Evolutionary conservation across 1,284 basidiomycete species (phyloP).

Genomic region (Gastroboletus turbinatus): DNA sequence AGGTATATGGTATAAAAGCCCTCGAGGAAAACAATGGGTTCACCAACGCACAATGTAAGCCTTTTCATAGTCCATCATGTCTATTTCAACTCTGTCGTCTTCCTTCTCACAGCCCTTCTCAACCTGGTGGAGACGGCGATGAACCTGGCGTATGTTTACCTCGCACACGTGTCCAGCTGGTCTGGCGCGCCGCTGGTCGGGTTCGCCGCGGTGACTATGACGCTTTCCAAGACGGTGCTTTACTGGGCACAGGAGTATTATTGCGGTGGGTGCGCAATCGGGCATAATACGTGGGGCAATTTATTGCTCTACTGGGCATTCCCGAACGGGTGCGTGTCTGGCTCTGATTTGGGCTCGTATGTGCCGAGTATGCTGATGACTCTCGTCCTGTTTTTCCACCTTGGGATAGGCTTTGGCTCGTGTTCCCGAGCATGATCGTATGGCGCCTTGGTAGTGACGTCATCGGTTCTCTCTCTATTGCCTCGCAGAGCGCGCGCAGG

Average conservation of each 20-base stretch:
- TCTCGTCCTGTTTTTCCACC: too few relatives aligned
- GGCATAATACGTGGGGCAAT: slow-evolving; percentile 65
- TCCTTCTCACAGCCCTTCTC: slow-evolving; percentile 54
- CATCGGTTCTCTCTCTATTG: slow-evolving; percentile 41
- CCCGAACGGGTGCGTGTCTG: slow-evolving; percentile 68
- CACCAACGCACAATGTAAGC: slow-evolving; percentile 81
- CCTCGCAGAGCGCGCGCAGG: slow-evolving; percentile 25
- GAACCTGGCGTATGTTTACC: slow-evolving; percentile 76
- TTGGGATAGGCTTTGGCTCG: slow-evolving; percentile 61
- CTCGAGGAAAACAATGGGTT: slow-evolving; percentile 73
- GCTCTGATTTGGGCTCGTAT: background rate
- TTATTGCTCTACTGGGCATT: slow-evolving; percentile 69
- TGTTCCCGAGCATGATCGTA: slow-evolving; percentile 63
- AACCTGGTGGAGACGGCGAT: slow-evolving; percentile 80
- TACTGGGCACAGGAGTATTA: slow-evolving; percentile 80
- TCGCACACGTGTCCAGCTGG: slow-evolving; percentile 59
- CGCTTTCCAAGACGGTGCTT: slow-evolving; percentile 81
- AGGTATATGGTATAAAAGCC: slow-evolving; percentile 75
- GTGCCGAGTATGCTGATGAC: background rate
- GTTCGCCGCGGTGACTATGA: slow-evolving; percentile 72
- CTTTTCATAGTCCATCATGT: background rate
- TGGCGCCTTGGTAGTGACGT: slow-evolving; percentile 59
- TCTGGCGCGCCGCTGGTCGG: slow-evolving; percentile 74
- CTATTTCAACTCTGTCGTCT: background rate
- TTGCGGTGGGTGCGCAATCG: slow-evolving; percentile 68